These are phyloP conservation scores for Flammula alnicola DNA, from an alignment of 1,284 basidiomycete genomes.

Conservation along the genomic window DNA sequence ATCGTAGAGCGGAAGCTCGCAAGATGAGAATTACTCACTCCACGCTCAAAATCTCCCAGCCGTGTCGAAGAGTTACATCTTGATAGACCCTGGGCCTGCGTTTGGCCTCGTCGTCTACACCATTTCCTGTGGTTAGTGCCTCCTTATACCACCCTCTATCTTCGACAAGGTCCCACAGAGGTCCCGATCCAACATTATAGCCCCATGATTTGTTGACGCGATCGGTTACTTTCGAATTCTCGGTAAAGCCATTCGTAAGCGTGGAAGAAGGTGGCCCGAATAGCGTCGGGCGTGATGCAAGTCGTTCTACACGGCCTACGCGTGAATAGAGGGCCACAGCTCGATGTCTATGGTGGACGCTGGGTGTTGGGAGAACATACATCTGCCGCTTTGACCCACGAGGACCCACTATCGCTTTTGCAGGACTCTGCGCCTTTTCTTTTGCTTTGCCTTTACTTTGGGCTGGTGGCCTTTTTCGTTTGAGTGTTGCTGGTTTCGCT, in stretches of 20 bases:
- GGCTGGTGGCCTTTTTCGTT: slow-evolving; percentile 15
- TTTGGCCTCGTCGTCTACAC: slow-evolving; percentile 45
- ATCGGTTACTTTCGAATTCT: slow-evolving; percentile 44
- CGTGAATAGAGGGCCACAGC: slow-evolving; percentile 61
- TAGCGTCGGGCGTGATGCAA: slow-evolving; percentile 50
- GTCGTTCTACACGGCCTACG: slow-evolving; percentile 56
- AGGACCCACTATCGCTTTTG: slow-evolving; percentile 16
- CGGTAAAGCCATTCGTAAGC: slow-evolving; percentile 53
- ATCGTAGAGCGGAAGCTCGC: slow-evolving; percentile 4
- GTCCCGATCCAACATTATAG: slow-evolving; percentile 72
- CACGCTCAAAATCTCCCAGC: slow-evolving; percentile 48
- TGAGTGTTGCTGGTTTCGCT: slow-evolving; percentile 9
- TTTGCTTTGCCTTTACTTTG: slow-evolving; percentile 21
- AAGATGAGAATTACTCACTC: slow-evolving; percentile 48
- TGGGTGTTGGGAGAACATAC: slow-evolving; percentile 60
- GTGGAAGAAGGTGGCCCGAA: slow-evolving; percentile 41
- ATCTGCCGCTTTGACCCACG: slow-evolving; percentile 47
- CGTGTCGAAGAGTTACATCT: slow-evolving; percentile 44
- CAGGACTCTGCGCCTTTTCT: slow-evolving; percentile 7
- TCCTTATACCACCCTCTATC: slow-evolving; percentile 82
- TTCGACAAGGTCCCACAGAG: slow-evolving; percentile 73
- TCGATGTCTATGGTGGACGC: slow-evolving; percentile 68
- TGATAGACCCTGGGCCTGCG: slow-evolving; percentile 64
- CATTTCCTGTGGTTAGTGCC: slow-evolving; percentile 35
- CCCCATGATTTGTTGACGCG: slow-evolving; percentile 68